These are phyloP conservation scores for Monosporascus cannonballus DNA, from an alignment of 2,329 filamentous ascomycete species.

Conservation along the genomic window DNA sequence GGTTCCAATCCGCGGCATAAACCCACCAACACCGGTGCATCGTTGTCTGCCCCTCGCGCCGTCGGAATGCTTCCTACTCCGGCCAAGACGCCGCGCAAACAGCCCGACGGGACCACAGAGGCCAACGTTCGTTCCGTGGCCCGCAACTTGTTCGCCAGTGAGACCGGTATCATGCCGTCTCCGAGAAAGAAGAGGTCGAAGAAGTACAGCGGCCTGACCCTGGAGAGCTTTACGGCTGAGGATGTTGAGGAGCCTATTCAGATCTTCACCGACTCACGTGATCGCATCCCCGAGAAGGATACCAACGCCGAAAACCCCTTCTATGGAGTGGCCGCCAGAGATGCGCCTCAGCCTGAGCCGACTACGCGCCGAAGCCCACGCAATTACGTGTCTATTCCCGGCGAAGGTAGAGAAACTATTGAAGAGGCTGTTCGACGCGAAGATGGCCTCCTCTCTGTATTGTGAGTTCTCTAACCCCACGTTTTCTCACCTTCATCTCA, in stretches of 20 bases:
- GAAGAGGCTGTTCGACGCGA: slow-evolving; percentile 58
- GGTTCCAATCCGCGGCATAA: slow-evolving; percentile 21
- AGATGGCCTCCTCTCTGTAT: slow-evolving; percentile 70
- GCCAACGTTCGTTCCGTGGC: slow-evolving; percentile 49
- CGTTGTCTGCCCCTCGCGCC: slow-evolving; percentile 30
- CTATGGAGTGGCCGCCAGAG: slow-evolving; percentile 39
- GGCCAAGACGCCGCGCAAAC: slow-evolving; percentile 69
- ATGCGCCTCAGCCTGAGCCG: slow-evolving; percentile 31
- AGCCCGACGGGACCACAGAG: slow-evolving; percentile 43
- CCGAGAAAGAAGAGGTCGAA: slow-evolving; percentile 53
- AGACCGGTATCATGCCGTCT: slow-evolving; percentile 52
- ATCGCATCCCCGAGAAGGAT: slow-evolving; percentile 66
- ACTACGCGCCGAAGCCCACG: slow-evolving; percentile 48
- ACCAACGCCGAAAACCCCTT: slow-evolving; percentile 68
- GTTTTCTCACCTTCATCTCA: not conserved
- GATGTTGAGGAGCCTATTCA: slow-evolving; percentile 55
- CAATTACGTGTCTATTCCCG: slow-evolving; percentile 47
- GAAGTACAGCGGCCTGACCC: slow-evolving; percentile 47
- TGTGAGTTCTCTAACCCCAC: slow-evolving; percentile 50
- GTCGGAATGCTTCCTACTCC: slow-evolving; percentile 67
- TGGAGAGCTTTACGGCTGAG: slow-evolving; percentile 54
- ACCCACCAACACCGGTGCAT: slow-evolving; percentile 18
- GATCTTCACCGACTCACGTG: slow-evolving; percentile 76
- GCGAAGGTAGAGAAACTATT: slow-evolving; percentile 52
- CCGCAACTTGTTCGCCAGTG: slow-evolving; percentile 56